Percentiles rank a stretch among this genome's conserved stretches.
Conservation (phyloP, 2,329 filamentous ascomycete species). For the Cladophialophora carrionii region DNA sequence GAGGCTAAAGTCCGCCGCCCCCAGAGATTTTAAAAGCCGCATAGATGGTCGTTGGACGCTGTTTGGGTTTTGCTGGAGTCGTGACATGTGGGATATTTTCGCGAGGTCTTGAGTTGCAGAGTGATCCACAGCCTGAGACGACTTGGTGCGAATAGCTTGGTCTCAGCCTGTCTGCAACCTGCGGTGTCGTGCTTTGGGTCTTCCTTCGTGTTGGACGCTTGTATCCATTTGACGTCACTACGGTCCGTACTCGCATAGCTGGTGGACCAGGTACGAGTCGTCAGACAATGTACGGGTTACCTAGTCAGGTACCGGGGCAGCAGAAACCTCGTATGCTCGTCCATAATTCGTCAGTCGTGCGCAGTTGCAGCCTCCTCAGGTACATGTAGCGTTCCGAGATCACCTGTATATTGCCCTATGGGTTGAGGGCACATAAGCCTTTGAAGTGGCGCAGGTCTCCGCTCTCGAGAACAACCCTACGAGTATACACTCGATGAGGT, state of each 20-base stretch:
- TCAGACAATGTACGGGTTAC: not conserved
- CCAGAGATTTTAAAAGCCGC: constrained; percentile 5
- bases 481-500: not conserved
- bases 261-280: not conserved
- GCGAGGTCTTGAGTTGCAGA: not conserved
- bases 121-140: not conserved
- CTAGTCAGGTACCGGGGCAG: not conserved
- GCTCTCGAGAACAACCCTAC: not conserved
- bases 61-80: not conserved
- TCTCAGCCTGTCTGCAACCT: not conserved
- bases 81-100: not conserved
- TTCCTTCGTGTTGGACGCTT: not conserved
- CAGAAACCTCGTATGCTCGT: not conserved
- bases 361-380: not conserved
- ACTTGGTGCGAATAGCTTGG: not conserved
- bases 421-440: not conserved
- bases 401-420: not conserved
- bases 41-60: not conserved
- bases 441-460: not conserved
- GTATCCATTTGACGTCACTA: not conserved
- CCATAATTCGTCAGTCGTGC: not conserved
- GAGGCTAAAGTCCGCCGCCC: not conserved
- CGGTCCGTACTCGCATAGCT: not conserved
- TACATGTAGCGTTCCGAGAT: not conserved
- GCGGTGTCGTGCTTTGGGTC: not conserved